Percentiles rank a stretch among this genome's conserved stretches.
Evolutionary conservation across 2,329 filamentous ascomycete species (phyloP).

Genomic region (Coleophoma cylindrospora): DNA sequence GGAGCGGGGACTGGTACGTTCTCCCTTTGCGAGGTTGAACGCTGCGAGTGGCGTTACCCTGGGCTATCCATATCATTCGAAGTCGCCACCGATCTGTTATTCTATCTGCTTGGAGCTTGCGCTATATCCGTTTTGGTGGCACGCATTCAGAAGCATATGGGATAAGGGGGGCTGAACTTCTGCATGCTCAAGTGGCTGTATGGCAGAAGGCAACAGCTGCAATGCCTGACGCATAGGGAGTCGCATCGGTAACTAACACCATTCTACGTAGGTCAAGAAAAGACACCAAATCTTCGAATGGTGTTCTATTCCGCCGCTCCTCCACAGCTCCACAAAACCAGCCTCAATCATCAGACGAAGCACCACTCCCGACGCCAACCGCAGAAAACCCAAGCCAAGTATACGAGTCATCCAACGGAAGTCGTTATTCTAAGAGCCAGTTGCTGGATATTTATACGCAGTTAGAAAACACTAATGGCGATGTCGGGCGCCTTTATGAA

Average conservation of each 20-base stretch:
- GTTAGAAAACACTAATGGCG: constrained; percentile 43
- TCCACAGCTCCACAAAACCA: constrained; percentile 50
- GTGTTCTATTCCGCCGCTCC: constrained; percentile 58
- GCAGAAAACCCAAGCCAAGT: constrained; percentile 29
- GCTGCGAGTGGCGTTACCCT: too few relatives aligned
- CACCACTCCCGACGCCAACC: constrained; percentile 11
- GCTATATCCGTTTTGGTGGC: too few relatives aligned
- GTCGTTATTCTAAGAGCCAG: constrained; percentile 39
- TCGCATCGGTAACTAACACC: too few relatives aligned
- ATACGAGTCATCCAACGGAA: constrained; percentile 32
- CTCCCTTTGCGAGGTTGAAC: constrained; percentile 1
- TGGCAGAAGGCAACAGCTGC: too few relatives aligned
- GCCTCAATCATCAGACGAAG: constrained; percentile 20
- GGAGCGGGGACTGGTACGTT: constrained; percentile 70
- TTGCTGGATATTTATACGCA: constrained; percentile 69
- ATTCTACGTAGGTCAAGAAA: constrained; percentile 45
- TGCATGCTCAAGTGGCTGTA: too few relatives aligned
- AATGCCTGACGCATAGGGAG: neutral
- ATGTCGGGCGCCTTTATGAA: constrained; percentile 64
- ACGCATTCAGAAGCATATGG: too few relatives aligned
- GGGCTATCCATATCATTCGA: too few relatives aligned
- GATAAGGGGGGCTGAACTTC: too few relatives aligned
- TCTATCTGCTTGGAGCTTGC: too few relatives aligned
- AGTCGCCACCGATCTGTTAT: too few relatives aligned
- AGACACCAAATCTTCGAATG: constrained; percentile 53